Base-by-base conservation (phyloP, 805 yeast species). In the Kodamaea kakaduensis region DNA sequence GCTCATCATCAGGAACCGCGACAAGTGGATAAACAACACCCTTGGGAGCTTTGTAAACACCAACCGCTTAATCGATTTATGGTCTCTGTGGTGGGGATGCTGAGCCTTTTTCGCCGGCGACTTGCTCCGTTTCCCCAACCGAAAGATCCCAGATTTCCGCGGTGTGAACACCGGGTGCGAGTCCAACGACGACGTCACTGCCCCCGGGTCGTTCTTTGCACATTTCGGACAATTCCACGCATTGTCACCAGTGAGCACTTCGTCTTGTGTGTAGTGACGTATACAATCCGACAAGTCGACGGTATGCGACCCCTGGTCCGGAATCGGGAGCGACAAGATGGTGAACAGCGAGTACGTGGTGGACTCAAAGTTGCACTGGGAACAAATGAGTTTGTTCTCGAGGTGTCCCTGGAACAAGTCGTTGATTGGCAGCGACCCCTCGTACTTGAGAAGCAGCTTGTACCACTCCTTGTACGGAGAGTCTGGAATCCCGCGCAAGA, bases 151-250 rank as follows among this genome's bases (percentile, higher is more conserved):
- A 20, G 52, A 45, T 52, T 48, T 56, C 47, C 61, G 47, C 43
- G 54, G 49, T 16, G 56, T 45, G 43, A 67, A 67, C 8, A 67
- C 72, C 3, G 67, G 67, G 39, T 61, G 65, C 27, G 44, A 47
- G 35, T 61, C 64, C 28, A 58, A 47, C 5, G 36, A 36, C 25
- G 35, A 33, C n/a, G 29, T 26, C 14, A 14, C 34, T 24, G 38
- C 31, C 9, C 27, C 39, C 15, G 43, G 38, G 25, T 45, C 40
- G 9, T 37, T 29, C 40, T 71, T 59, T 34, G 56, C 58, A 60
- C 94, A 84, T 36, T 77, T 74, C 6, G 93, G 89, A 62, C 94
- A 84, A 44, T 80, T 75, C 94, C 94, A 84, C 1, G 93, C 85
- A 58, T 84, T 83, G 5, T 80, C 89, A 17, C 86, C 82, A n/a